Evolutionary conservation across 306 rosid genomes (phyloP).

Genomic region (Lagenaria siceraria): DNA sequence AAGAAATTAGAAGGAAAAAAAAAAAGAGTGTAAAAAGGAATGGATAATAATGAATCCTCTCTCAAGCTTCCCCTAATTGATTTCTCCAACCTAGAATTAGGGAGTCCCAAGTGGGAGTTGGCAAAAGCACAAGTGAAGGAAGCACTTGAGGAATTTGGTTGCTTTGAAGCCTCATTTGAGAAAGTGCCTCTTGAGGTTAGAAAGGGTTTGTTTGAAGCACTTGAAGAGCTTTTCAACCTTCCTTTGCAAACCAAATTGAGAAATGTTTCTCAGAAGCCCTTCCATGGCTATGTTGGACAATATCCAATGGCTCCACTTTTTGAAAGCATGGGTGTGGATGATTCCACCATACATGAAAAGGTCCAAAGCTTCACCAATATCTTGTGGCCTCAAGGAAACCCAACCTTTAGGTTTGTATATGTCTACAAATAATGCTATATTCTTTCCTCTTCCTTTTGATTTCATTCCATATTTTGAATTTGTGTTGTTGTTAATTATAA

Average conservation of each 20-base stretch:
- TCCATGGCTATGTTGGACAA: constrained; percentile 61
- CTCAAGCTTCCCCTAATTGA: constrained; percentile 45
- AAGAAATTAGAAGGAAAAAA: neutral
- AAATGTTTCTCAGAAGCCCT: constrained; percentile 43
- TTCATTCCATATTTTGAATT: too few relatives aligned
- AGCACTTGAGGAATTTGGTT: constrained; percentile 52
- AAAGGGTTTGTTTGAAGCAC: constrained; percentile 20
- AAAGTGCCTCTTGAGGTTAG: constrained; percentile 29
- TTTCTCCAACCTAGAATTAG: constrained; percentile 22
- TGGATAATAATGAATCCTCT: constrained; percentile 36
- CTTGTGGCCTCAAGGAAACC: constrained; percentile 56
- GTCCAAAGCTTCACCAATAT: constrained; percentile 25
- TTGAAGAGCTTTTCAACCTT: constrained; percentile 50
- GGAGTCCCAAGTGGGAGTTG: constrained; percentile 33
- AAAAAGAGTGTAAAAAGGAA: constrained; percentile 1
- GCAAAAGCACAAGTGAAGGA: constrained; percentile 38
- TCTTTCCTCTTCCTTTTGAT: too few relatives aligned
- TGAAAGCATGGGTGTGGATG: constrained; percentile 59
- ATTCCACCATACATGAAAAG: constrained; percentile 20
- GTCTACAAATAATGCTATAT: too few relatives aligned
- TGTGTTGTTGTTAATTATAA: too few relatives aligned
- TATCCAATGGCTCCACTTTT: constrained; percentile 43
- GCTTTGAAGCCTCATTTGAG: constrained; percentile 49
- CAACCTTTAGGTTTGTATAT: constrained; percentile 27
- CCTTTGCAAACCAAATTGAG: constrained; percentile 46